Evolutionary conservation across 495 filamentous ascomycete species (phyloP), one percentile per base, ranked within the genome.

Genomic region (Filosporella fistucella): DNA sequence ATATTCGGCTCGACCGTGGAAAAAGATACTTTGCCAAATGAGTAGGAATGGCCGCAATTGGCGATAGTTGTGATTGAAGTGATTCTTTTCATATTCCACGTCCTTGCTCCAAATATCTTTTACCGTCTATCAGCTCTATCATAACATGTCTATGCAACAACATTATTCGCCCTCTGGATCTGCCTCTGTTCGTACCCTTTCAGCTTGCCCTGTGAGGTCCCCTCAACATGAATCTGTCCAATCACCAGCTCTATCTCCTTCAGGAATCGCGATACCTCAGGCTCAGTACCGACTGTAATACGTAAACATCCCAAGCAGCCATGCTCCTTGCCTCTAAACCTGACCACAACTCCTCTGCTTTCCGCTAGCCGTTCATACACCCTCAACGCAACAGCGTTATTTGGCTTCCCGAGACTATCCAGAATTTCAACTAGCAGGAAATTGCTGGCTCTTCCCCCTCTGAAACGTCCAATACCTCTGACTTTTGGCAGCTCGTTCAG

Each of bases 401-500:
- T 82, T 13, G 91, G 82, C 56, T 80, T 75, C 1, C 87, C 88
- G 5, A 76, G 72, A 42, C 62, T 65, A 58, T 93, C 76, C 20
- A 96, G 63, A 46, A 97, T 86, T 71, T 97, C 86, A 26, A 88
- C 87, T 10, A 98, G 75, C 45, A 98, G 59, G 59, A 96, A 98
- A 59, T 98, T 98, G 32, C 85, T 78, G n/a, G 77, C 81, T 24
- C 63, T 66, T 2, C 93, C 93, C 23, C 93, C 94, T 7, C 82
- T 71, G 59, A 96, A 84, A 25, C 80, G 73, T 3, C 93, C 94
- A 7, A 96, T 71, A 3, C 93, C 90, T 2, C 74, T 67, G 22
- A 98, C 80, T 59, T 70, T 68, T 0, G 89, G 87, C 35, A 98
- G 65, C 58, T 89, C 88, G 9, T 50, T 45, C 18, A 96, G 54